Evolutionary conservation across 768 basidiomycete genomes (phyloP).

Genomic region (Lactarius psammicola): DNA sequence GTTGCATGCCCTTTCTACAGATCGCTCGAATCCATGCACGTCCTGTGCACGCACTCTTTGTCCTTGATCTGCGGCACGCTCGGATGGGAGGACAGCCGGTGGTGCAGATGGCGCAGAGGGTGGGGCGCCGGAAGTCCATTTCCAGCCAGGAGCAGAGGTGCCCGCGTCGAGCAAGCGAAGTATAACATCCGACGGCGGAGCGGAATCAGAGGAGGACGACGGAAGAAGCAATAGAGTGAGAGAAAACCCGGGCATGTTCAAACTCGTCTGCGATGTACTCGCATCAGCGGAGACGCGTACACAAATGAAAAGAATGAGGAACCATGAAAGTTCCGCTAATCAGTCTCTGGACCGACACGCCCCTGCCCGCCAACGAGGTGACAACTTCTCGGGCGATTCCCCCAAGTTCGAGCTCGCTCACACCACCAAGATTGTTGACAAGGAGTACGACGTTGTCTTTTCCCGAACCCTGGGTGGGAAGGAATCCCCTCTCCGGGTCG

Average conservation of each 20-base stretch:
- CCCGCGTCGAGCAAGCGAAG: slow-evolving; percentile 70
- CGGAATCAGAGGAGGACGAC: slow-evolving; percentile 38
- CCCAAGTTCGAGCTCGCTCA: slow-evolving; percentile 78
- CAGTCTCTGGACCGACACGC: slow-evolving; percentile 59
- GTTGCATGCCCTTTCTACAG: slow-evolving; percentile 58
- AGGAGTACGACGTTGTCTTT: slow-evolving; percentile 72
- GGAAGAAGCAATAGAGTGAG: slow-evolving; percentile 80
- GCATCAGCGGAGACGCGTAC: not conserved
- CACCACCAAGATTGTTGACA: slow-evolving; percentile 85
- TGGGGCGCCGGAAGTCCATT: slow-evolving; percentile 57
- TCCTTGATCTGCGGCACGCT: slow-evolving; percentile 11
- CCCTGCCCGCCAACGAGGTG: slow-evolving; percentile 52
- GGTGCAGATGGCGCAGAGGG: slow-evolving; percentile 35
- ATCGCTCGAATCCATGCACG: slow-evolving; percentile 48
- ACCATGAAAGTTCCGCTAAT: slow-evolving; percentile 88
- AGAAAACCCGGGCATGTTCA: slow-evolving; percentile 94
- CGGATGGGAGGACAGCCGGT: slow-evolving; percentile 18
- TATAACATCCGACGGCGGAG: slow-evolving; percentile 44
- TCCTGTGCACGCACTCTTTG: slow-evolving; percentile 42
- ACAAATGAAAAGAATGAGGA: slow-evolving; percentile 24
- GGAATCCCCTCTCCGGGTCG: slow-evolving; percentile 76
- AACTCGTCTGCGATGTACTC: slow-evolving; percentile 58
- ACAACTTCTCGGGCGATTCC: slow-evolving; percentile 64
- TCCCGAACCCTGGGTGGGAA: slow-evolving; percentile 62
- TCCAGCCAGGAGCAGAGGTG: slow-evolving; percentile 79